Evolutionary conservation across 352 stramenopile species (phyloP).

Genomic region (Bremia lactucae): DNA sequence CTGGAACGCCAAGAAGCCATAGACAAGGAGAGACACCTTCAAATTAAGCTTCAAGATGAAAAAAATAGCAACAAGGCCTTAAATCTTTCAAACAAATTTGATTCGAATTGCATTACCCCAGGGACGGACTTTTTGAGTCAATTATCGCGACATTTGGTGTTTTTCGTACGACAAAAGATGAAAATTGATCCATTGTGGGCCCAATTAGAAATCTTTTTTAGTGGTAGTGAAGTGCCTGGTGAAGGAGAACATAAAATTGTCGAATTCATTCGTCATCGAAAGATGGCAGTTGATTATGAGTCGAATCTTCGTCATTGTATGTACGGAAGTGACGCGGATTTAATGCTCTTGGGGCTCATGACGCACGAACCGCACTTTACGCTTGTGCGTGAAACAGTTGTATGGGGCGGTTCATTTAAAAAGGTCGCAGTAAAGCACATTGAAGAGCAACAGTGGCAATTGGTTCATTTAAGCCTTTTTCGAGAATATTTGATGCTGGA

Average conservation of each 20-base stretch:
- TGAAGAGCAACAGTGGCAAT: constrained; percentile 94
- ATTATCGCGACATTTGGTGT: constrained; percentile 82
- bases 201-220: constrained; percentile 94
- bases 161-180: constrained; percentile 95
- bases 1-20: constrained; percentile 64
- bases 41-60: constrained; percentile 68
- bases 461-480: constrained; percentile 94
- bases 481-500: constrained; percentile 97
- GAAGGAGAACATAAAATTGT: constrained; percentile 99
- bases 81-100: constrained; percentile 78
- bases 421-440: constrained; percentile 83
- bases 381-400: constrained; percentile 95
- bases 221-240: constrained; percentile 93
- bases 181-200: constrained; percentile 92
- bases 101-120: constrained; percentile 99
- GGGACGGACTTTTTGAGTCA: constrained; percentile 98
- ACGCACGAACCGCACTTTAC: constrained; percentile 98
- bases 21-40: constrained; percentile 54
- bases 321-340: constrained; percentile 97
- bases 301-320: constrained; percentile 96
- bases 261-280: constrained; percentile 91
- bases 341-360: constrained; percentile 97
- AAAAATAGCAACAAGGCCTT: constrained; percentile 40
- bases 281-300: constrained; percentile 88
- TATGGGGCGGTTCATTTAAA: constrained; percentile 79